Evolutionary conservation across 1,284 basidiomycete species (phyloP).

Genomic region (Rhodotorula sp.): DNA sequence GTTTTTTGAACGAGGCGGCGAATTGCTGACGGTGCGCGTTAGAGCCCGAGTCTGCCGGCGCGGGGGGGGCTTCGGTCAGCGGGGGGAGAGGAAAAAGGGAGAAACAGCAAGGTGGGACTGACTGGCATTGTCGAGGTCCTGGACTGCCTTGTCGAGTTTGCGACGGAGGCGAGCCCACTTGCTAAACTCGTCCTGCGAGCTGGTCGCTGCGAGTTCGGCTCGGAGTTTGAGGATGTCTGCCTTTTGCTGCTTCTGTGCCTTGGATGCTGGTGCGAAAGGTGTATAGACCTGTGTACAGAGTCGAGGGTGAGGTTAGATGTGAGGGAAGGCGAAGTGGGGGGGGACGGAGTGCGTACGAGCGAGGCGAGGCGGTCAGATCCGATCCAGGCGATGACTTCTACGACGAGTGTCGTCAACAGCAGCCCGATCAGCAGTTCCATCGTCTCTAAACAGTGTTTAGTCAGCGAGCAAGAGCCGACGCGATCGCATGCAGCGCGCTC

Average conservation of each 20-base stretch:
- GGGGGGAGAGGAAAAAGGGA: neutral
- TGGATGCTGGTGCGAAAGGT: slow-evolving; percentile 11
- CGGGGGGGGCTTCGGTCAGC: too few species aligned
- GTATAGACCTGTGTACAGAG: slow-evolving; percentile 13
- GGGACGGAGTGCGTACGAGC: slow-evolving; percentile 57
- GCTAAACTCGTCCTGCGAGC: slow-evolving; percentile 95
- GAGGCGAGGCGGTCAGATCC: slow-evolving; percentile 77
- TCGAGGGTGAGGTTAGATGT: neutral
- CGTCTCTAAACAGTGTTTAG: neutral
- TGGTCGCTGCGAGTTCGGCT: slow-evolving; percentile 81
- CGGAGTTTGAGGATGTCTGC: slow-evolving; percentile 73
- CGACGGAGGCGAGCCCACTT: slow-evolving; percentile 95
- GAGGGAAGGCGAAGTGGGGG: slow-evolving; percentile 2
- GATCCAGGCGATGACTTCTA: slow-evolving; percentile 80
- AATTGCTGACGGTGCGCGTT: slow-evolving; percentile 66
- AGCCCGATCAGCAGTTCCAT: slow-evolving; percentile 67
- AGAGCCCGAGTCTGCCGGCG: slow-evolving; percentile 65
- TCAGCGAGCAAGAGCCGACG: neutral
- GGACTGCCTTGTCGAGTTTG: slow-evolving; percentile 87
- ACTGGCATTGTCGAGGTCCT: slow-evolving; percentile 85
- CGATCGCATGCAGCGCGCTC: too few species aligned
- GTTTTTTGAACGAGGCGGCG: slow-evolving; percentile 66
- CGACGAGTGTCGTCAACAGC: slow-evolving; percentile 73
- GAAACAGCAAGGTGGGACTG: slow-evolving; percentile 6
- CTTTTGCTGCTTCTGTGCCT: slow-evolving; percentile 57